Conservation (phyloP, 2,329 filamentous ascomycete genomes). For the Colletotrichum acutatum region DNA sequence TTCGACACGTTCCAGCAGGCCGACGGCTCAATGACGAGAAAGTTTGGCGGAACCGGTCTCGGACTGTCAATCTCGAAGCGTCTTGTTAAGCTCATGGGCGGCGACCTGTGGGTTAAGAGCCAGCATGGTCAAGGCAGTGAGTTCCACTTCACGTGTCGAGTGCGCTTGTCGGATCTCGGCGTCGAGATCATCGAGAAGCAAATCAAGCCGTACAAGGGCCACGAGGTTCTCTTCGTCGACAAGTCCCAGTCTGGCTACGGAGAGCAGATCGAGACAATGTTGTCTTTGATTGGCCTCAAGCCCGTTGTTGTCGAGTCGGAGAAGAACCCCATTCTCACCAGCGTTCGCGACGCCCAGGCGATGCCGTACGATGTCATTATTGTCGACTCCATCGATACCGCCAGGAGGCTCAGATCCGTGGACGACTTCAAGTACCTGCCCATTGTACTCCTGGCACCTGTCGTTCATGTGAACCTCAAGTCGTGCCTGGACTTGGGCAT, state of each 20-base stretch:
- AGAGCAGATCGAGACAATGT: conserved; percentile 80
- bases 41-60: conserved; percentile 94
- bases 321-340: conserved; percentile 69
- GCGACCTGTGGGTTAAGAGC: conserved; percentile 95
- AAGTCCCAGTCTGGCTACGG: conserved; percentile 85
- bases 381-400: conserved; percentile 92
- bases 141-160: conserved; percentile 96
- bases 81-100: conserved; percentile 95
- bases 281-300: conserved; percentile 81
- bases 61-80: conserved; percentile 95
- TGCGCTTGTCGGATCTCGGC: conserved; percentile 85
- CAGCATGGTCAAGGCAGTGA: conserved; percentile 90
- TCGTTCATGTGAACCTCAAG: conserved; percentile 92
- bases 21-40: conserved; percentile 94
- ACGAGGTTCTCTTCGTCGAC: conserved; percentile 94
- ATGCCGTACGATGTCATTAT: conserved; percentile 94
- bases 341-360: conserved; percentile 63
- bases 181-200: conserved; percentile 83
- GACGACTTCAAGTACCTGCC: conserved; percentile 99
- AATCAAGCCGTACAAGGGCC: conserved; percentile 89
- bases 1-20: conserved; percentile 99
- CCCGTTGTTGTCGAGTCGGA: conserved; percentile 87
- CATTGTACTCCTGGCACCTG: conserved; percentile 89
- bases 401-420: conserved; percentile 83
- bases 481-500: conserved; percentile 95